phyloP scores from a whole-genome alignment of 768 basidiomycete genomes.

The Auricularia sp. region DNA sequence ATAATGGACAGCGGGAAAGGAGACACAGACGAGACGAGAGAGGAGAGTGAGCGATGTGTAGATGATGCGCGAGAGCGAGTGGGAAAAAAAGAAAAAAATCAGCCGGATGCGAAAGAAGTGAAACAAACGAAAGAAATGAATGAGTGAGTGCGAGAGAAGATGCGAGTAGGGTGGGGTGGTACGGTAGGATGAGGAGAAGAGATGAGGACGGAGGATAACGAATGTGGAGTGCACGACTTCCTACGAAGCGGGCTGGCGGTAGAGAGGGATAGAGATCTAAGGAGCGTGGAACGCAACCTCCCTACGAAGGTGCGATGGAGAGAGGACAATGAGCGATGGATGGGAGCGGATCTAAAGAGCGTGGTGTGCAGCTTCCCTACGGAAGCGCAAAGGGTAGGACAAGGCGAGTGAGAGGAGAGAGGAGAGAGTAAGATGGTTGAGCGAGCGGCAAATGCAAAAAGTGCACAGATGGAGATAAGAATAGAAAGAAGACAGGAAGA shows the following conservation, averaged over 20 bases:
- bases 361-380: neutral
- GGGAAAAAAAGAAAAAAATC: too few relatives aligned
- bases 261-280: neutral
- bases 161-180: neutral
- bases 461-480: neutral
- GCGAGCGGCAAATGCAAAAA: neutral
- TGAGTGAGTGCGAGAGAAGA: neutral
- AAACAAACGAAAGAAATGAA: neutral
- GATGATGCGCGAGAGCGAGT: too few relatives aligned
- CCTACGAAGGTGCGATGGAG: neutral
- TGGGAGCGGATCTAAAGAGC: neutral
- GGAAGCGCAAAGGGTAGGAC: neutral
- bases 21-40: too few relatives aligned
- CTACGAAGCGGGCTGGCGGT: neutral
- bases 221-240: neutral
- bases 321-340: neutral
- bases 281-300: neutral
- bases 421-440: neutral
- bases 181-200: neutral
- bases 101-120: too few relatives aligned
- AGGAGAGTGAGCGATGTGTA: too few relatives aligned
- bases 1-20: too few relatives aligned
- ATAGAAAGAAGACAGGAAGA: neutral
- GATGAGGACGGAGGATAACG: neutral
- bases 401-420: neutral